Evolutionary conservation across 2,329 filamentous ascomycete species (phyloP), one percentile per base, ranked within the genome.

Genomic region (Fusarium sp.): DNA sequence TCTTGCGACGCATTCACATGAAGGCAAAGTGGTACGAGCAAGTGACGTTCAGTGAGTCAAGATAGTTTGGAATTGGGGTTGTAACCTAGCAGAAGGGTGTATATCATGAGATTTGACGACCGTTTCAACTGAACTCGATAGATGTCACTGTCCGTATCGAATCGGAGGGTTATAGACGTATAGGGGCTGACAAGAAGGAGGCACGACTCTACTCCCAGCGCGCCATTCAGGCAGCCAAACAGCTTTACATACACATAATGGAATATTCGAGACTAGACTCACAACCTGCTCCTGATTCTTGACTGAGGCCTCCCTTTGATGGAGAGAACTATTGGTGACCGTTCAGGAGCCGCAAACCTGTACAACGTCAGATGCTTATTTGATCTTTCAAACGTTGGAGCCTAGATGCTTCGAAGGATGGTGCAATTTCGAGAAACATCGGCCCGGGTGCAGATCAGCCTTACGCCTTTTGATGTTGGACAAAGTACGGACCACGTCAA

Each of bases 231-330:
- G 71, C 72, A 64, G 59, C 64, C 51, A 66, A 55, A 69, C 63
- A 70, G 53, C 59, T 51, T 58, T 75, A 66, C 69, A 69, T 74
- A 66, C 65, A 67, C 57, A 60, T 65, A 69, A 72, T 73, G 72
- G 57, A 72, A 69, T 59, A 64, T 64, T 65, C 60, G 50, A 68
- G 65, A 66, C 61, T 50, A 51, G 45, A 34, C 30, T 41, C 50
- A 28, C 32, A 30, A 50, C 47, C 42, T 49, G 45, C n/a, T 42
- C 21, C 42, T 41, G 45, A 55, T 32, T 46, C 37, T 42, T 63
- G 54, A 46, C 53, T 70, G 72, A 75, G 72, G 71, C 72, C 72
- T 75, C 73, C 72, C 27, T 58, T 42, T 10, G 20, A 60, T 34
- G 45, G 43, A 27, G 18, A 55, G 41, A 59, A 49, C 21, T 28